Base-by-base conservation (phyloP, 2,329 filamentous ascomycete genomes). In the Leptographium radiaticola region DNA sequence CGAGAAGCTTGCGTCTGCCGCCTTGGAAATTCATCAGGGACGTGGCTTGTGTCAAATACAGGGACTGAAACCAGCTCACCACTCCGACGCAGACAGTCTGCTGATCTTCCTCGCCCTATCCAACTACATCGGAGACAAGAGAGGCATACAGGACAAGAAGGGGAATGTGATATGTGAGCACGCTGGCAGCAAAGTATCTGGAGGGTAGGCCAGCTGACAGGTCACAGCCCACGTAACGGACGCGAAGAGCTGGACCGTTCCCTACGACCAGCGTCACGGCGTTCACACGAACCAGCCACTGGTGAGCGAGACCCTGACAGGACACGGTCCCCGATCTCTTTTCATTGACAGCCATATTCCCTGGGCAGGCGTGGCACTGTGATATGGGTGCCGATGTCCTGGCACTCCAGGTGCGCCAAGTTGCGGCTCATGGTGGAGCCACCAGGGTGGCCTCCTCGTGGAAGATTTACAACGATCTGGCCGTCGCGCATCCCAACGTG, bases 31-130 rank as follows among this genome's bases (percentile, higher is more conserved):
- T 31, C 69, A 76, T 53, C 57, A 63, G 10, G 72, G 71, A 4
- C 61, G 58, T 9, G 80, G 80, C 0, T 73, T 84, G 58, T 71
- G 71, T 49, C 69, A 83, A 10, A 62, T 84, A 42, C 71, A 73
- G 6, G 80, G 80, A 4, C 65, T 84, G 1, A 69, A 74, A 15
- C 67, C 73, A 1, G 60, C 65, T 2, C 66, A 63, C 2, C 76
- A 77, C 62, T 70, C 71, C 3, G 66, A 70, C 30, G 74, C 80
- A 57, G 77, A 83, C 51, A 77, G 76, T 52, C 64, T 77, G 16
- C 68, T 73, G 6, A 67, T 81, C 45, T 82, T 78, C 59, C 69
- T 81, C 6, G 80, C 76, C 0, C 64, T 84, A 12, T 71, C 79
- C 1, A 74, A 71, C 53, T 73, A 83, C 59, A 71, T 84, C 50